Conservation (phyloP, 805 yeast species). For the Danielia reshetovae region DNA sequence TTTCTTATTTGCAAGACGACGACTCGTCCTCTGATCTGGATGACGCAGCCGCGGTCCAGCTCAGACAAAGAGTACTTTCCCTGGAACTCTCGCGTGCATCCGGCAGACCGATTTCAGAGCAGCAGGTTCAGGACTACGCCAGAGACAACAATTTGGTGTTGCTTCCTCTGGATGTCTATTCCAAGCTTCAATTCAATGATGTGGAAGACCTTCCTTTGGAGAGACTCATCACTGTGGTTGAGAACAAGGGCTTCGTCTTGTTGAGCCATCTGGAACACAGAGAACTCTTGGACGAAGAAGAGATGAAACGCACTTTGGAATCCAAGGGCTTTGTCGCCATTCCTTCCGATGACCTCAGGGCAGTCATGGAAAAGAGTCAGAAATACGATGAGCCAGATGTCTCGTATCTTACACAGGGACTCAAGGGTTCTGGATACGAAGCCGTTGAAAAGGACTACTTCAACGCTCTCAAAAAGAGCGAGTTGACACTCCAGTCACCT, state of each 20-base stretch:
- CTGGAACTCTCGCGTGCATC: slow-evolving; percentile 15
- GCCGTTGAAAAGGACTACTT: slow-evolving; percentile 12
- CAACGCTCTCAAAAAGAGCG: slow-evolving; percentile 11
- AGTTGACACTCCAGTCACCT: slow-evolving; percentile 18
- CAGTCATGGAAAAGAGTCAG: slow-evolving; percentile 10
- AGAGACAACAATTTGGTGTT: slow-evolving; percentile 28
- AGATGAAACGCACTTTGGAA: slow-evolving; percentile 29
- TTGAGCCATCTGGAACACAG: slow-evolving; percentile 25
- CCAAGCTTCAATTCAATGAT: slow-evolving; percentile 25
- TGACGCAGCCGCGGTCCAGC: slow-evolving; percentile 8
- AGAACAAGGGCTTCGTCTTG: slow-evolving; percentile 26
- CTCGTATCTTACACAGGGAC: slow-evolving; percentile 19
- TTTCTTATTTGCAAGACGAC: slow-evolving; percentile 14
- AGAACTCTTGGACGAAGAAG: slow-evolving; percentile 27
- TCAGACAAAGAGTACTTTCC: slow-evolving; percentile 11
- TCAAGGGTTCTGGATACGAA: slow-evolving; percentile 16
- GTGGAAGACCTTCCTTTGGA: slow-evolving; percentile 21
- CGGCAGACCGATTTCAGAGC: slow-evolving; percentile 11
- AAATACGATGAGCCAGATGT: slow-evolving; percentile 20
- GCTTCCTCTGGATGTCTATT: slow-evolving; percentile 29
- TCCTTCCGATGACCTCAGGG: slow-evolving; percentile 20
- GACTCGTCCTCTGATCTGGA: slow-evolving; percentile 28
- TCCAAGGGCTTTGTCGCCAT: slow-evolving; percentile 32
- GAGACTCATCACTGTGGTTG: slow-evolving; percentile 18
- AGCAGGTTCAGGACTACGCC: slow-evolving; percentile 33